These are phyloP conservation scores for Ophiostoma populinum DNA, from an alignment of 2,329 filamentous ascomycete genomes.

Conservation along the genomic window DNA sequence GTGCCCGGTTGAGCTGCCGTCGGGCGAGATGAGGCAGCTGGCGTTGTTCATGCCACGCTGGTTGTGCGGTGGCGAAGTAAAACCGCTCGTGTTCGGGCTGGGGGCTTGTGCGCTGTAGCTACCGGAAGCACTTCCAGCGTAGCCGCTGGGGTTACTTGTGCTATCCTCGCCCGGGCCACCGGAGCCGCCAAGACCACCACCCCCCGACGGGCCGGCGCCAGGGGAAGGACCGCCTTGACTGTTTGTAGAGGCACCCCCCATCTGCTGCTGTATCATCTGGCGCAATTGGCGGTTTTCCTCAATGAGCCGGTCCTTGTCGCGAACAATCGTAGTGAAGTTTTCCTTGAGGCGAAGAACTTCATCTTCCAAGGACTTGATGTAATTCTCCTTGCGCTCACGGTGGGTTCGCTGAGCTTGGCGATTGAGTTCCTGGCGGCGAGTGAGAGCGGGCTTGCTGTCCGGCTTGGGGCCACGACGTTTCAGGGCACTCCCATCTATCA, in stretches of 20 bases:
- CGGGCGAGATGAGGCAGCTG: neutral
- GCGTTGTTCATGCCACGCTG: slow-evolving; percentile 7
- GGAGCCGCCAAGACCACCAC: neutral
- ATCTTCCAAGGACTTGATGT: slow-evolving; percentile 85
- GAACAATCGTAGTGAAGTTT: slow-evolving; percentile 53
- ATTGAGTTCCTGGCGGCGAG: slow-evolving; percentile 82
- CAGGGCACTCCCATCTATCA: slow-evolving; percentile 61
- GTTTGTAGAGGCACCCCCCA: slow-evolving; percentile 26
- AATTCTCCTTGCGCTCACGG: slow-evolving; percentile 88
- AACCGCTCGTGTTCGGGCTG: slow-evolving; percentile 22
- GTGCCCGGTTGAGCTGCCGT: neutral
- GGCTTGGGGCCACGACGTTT: slow-evolving; percentile 92
- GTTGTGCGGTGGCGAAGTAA: slow-evolving; percentile 26
- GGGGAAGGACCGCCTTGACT: slow-evolving; percentile 8
- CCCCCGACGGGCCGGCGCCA: slow-evolving; percentile 13
- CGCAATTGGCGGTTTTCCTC: slow-evolving; percentile 68
- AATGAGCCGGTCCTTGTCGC: slow-evolving; percentile 57
- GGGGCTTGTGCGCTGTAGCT: slow-evolving; percentile 36
- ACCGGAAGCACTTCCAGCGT: slow-evolving; percentile 41
- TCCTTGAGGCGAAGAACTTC: slow-evolving; percentile 83
- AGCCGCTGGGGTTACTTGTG: slow-evolving; percentile 29
- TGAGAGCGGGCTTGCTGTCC: slow-evolving; percentile 87
- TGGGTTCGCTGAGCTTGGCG: slow-evolving; percentile 89
- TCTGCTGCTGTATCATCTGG: slow-evolving; percentile 28
- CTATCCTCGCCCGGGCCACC: slow-evolving; percentile 22